These are phyloP conservation scores for Panus rudis DNA, from an alignment of 768 basidiomycete species.

Conservation along the genomic window DNA sequence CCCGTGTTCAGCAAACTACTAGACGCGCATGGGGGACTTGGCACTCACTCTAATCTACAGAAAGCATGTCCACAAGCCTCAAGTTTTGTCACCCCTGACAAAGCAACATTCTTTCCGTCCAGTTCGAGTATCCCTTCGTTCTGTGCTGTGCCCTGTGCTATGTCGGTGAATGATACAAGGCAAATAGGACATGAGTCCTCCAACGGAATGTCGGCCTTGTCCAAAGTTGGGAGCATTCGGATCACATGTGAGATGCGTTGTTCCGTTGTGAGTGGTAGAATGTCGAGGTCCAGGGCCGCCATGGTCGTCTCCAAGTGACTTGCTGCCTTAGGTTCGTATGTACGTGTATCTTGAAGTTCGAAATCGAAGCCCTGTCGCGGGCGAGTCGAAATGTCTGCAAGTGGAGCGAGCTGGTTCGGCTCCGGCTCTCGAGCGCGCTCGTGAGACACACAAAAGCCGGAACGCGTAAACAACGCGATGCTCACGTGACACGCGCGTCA, in stretches of 20 bases:
- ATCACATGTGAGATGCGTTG: slow-evolving; percentile 32
- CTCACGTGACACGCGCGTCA: slow-evolving; percentile 19
- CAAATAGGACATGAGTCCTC: slow-evolving; percentile 66
- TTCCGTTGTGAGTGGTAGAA: slow-evolving; percentile 14
- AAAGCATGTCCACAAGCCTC: slow-evolving; percentile 59
- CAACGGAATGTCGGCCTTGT: slow-evolving; percentile 30
- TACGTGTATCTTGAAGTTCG: neutral
- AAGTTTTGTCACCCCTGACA: slow-evolving; percentile 48
- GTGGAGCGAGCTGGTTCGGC: too few relatives aligned
- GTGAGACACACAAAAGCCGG: too few relatives aligned
- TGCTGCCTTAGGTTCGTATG: too few relatives aligned
- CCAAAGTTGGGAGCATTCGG: slow-evolving; percentile 37
- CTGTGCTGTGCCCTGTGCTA: slow-evolving; percentile 26
- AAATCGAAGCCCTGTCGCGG: too few relatives aligned
- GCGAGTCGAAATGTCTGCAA: too few relatives aligned
- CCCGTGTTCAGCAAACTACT: neutral
- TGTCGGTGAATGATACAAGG: slow-evolving; percentile 41
- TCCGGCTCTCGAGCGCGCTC: too few relatives aligned
- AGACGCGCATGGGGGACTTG: slow-evolving; percentile 1
- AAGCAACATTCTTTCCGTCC: slow-evolving; percentile 15
- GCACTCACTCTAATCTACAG: slow-evolving; percentile 55
- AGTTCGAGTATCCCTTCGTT: slow-evolving; percentile 1
- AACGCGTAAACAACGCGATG: slow-evolving; percentile 26
- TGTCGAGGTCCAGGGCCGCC: slow-evolving; percentile 8
- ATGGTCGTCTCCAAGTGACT: too few relatives aligned